A percentile compares a stretch with the other conserved stretches of the same genome.
These are phyloP conservation scores for Amanita jacksonii DNA, from an alignment of 768 basidiomycete species.

Conservation along the genomic window DNA sequence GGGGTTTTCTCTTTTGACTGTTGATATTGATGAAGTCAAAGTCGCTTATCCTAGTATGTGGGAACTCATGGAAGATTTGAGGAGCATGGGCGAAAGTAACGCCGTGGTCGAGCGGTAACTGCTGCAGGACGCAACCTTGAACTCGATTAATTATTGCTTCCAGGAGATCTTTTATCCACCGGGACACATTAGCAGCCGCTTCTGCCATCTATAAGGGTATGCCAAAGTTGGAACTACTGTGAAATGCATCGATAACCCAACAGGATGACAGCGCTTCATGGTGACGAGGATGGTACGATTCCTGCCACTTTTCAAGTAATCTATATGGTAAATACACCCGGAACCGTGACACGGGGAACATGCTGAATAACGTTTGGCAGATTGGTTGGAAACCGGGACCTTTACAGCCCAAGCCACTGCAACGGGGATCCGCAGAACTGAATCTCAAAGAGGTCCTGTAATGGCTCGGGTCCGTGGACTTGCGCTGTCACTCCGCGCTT, in stretches of 20 bases:
- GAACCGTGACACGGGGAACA: not conserved
- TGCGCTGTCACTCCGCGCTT: no score
- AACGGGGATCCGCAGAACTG: constrained; percentile 35
- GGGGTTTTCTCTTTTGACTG: constrained; percentile 88
- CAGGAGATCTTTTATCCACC: constrained; percentile 60
- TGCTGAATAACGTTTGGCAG: constrained; percentile 15
- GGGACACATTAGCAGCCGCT: constrained; percentile 86
- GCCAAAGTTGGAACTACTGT: constrained; percentile 4
- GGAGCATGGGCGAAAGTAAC: constrained; percentile 94
- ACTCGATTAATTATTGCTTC: no score
- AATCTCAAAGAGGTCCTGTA: constrained; percentile 33
- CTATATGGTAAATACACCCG: constrained; percentile 60
- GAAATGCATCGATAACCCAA: not conserved
- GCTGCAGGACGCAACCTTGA: no score
- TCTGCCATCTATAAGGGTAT: constrained; percentile 89
- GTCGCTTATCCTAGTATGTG: constrained; percentile 92
- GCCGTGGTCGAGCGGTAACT: constrained; percentile 78
- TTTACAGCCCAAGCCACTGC: constrained; percentile 32
- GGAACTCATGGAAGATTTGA: constrained; percentile 91
- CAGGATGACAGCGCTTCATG: constrained; percentile 59
- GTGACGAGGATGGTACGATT: constrained; percentile 70
- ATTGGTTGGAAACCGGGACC: constrained; percentile 40
- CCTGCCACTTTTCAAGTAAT: constrained; percentile 97
- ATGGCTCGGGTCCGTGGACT: no score
- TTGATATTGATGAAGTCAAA: constrained; percentile 90